A percentile compares a stretch with the other conserved stretches of the same genome.
phyloP scores from a whole-genome alignment of 495 filamentous ascomycete genomes.

The Elaphomyces granulatus region DNA sequence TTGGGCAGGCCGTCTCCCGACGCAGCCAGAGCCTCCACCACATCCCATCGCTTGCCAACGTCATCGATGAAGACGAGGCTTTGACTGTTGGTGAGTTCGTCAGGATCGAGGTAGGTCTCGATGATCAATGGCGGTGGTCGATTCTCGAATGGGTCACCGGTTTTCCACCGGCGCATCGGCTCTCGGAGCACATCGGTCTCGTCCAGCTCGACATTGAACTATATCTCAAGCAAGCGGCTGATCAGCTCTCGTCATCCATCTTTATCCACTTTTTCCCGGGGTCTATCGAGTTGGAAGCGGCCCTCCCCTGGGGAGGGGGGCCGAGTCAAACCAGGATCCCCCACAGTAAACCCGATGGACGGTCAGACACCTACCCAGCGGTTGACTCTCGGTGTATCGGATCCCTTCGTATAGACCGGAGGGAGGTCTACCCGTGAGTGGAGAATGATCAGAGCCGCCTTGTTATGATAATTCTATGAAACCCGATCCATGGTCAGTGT shows the following conservation, averaged over 20 bases:
- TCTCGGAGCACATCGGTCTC: slow-evolving; percentile 77
- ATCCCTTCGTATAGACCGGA: slow-evolving; percentile 42
- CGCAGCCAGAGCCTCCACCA: slow-evolving; percentile 61
- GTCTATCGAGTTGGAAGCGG: too few species aligned
- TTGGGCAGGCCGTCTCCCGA: slow-evolving; percentile 31
- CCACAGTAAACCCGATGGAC: too few species aligned
- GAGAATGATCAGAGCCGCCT: slow-evolving; percentile 74
- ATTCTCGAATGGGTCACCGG: slow-evolving; percentile 57
- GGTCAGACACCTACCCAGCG: slow-evolving; percentile 76
- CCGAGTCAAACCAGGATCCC: slow-evolving; percentile 4
- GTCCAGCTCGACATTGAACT: slow-evolving; percentile 93
- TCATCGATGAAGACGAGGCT: slow-evolving; percentile 78
- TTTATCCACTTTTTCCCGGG: too few species aligned
- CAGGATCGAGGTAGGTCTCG: slow-evolving; percentile 77
- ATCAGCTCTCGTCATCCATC: too few species aligned
- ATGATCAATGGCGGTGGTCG: slow-evolving; percentile 77
- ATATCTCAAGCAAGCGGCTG: slow-evolving; percentile 2
- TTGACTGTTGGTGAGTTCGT: slow-evolving; percentile 67
- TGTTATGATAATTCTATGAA: slow-evolving; percentile 73
- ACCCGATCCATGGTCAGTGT: slow-evolving; percentile 1
- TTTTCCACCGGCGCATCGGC: slow-evolving; percentile 65
- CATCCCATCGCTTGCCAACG: slow-evolving; percentile 83
- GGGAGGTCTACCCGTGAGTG: slow-evolving; percentile 60
- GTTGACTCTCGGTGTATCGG: slow-evolving; percentile 52
- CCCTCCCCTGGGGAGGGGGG: too few species aligned